A percentile compares a stretch with the other conserved stretches of the same genome.
Conservation (phyloP, 1,284 basidiomycete genomes). For the Moniliella sp. region DNA sequence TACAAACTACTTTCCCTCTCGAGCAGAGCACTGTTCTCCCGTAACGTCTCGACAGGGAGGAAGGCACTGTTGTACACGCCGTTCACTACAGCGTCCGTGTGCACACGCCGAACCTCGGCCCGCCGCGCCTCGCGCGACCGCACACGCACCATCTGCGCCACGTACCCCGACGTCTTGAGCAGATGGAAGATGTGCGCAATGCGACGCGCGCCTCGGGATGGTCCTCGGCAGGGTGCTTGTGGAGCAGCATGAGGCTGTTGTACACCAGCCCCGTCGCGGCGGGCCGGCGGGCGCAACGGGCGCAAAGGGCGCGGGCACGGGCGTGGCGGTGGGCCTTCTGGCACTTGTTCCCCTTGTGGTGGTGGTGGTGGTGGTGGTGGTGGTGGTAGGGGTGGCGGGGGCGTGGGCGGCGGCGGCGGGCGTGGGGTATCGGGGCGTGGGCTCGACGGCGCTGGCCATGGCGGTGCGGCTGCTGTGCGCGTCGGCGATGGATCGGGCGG, state of each 20-base stretch:
- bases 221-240: constrained; percentile 38
- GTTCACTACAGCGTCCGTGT: constrained; percentile 71
- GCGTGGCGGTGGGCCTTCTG: no score
- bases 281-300: no score
- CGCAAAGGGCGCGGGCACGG: no score
- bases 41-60: background rate
- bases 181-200: constrained; percentile 54
- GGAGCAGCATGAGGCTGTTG: constrained; percentile 64
- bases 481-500: no score
- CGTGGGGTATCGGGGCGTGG: no score
- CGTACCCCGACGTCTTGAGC: constrained; percentile 45
- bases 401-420: no score
- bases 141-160: constrained; percentile 54
- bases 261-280: constrained; percentile 70
- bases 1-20: constrained; percentile 1
- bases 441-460: no score
- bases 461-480: no score
- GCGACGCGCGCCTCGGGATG: constrained; percentile 71
- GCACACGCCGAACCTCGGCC: constrained; percentile 66
- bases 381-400: no score
- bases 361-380: no score
- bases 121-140: constrained; percentile 51
- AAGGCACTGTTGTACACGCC: constrained; percentile 54
- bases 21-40: background rate
- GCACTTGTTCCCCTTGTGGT: no score